Evolutionary conservation across 2,329 filamentous ascomycete genomes (phyloP).

Genomic region (Epichloe sibirici): DNA sequence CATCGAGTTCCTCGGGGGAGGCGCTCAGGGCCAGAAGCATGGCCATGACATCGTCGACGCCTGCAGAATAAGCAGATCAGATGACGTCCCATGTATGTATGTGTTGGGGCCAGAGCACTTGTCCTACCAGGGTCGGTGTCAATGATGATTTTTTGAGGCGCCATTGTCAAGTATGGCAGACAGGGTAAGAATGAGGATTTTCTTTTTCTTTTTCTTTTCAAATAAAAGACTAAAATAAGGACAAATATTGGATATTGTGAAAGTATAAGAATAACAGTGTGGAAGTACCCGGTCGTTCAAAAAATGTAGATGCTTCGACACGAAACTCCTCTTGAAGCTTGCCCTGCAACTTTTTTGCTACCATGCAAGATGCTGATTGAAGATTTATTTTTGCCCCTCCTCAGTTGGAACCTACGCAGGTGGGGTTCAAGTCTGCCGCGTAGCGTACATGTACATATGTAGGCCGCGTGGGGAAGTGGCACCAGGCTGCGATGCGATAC

Average conservation of each 20-base stretch:
- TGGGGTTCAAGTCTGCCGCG: no score
- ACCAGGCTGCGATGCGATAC: no score
- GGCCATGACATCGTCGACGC: slow-evolving; percentile 84
- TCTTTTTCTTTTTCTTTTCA: no score
- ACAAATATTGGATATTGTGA: neutral
- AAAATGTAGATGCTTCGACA: neutral
- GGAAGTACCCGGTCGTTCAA: neutral
- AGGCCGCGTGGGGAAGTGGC: no score
- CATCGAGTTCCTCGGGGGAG: slow-evolving; percentile 74
- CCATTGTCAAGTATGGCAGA: slow-evolving; percentile 31
- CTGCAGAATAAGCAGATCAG: slow-evolving; percentile 21
- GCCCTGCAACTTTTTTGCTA: neutral
- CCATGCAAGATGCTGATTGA: neutral
- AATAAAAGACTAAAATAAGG: neutral
- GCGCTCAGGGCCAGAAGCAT: slow-evolving; percentile 78
- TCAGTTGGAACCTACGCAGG: no score
- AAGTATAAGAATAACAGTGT: neutral
- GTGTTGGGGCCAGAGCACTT: slow-evolving; percentile 6
- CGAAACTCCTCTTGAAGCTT: no score
- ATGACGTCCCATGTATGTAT: neutral
- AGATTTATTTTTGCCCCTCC: no score
- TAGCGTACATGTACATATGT: no score
- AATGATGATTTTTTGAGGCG: slow-evolving; percentile 73
- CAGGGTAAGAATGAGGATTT: neutral
- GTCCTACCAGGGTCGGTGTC: slow-evolving; percentile 76